Base-by-base conservation (phyloP, 2,329 filamentous ascomycete species). In the Cadophora luteo-olivacea region DNA sequence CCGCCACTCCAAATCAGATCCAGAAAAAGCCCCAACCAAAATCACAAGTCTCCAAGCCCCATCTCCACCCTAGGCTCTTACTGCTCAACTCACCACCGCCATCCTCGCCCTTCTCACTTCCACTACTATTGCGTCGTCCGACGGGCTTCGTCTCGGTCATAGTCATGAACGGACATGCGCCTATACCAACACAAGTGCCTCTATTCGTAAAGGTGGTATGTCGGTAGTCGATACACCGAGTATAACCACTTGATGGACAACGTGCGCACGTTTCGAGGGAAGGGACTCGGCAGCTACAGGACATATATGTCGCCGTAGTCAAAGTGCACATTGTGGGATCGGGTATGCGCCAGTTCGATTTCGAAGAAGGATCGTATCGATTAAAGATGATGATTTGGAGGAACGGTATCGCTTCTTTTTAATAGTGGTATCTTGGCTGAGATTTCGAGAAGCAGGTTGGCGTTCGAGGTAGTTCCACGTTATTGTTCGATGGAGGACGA, bases 191-290 rank as follows among this genome's bases (percentile, higher is more conserved):
- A 38, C 54, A 57, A 24, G 54, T 6, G 19, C 33, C 29, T 38
- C 24, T 57, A 19, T 16, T 24, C 9, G 33, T 16, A 14, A 12
- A 5, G 14, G 4, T 38, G 54, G 22, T 57, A 2, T 36, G 29
- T 22, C 19, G 16, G 25, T 38, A 38, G 32, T 57, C 54, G n/a
- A 57, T 29, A 9, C 54, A 57, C 8, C n/a, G 54, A 19, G 33
- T 14, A 12, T 57, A 38, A 19, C 54, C 54, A 4, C 1, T 24
- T 38, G 54, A 36, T 7, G 54, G 54, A 14, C 32, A 36, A 32
- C 54, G 54, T 11, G 54, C 32, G 36, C 54, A 57, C 1, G 19
- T 57, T 24, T 57, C 54, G 32, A 57, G 32, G 54, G 54, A 57
- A 1, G 32, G 32, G 6, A 38, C 32, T 7, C 29, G 54, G 19